Evolutionary conservation across 441 rosid species (phyloP), one percentile per base, ranked within the genome.

Genomic region (Syzygium malaccense): DNA sequence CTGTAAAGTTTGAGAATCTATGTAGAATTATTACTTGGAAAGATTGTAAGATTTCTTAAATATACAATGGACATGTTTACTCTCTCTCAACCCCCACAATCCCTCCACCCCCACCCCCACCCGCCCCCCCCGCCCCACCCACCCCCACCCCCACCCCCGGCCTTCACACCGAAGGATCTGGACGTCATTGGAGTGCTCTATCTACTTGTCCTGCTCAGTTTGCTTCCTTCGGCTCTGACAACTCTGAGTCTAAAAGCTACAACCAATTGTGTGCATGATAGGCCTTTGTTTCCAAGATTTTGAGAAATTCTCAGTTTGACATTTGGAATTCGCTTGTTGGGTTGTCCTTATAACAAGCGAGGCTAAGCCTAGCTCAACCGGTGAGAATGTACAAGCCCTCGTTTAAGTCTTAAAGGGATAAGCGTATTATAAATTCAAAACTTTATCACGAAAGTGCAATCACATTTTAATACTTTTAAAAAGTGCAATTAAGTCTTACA

Each of bases 1-100:
- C 83, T 75, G 83, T 75, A 75, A 75, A 75, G 83, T 75, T 75
- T 75, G 51, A 41, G 83, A 75, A 75, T 75, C 51, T 75, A 75
- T 75, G 83, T 75, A 75, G 83, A 75, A 37, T 12, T 75, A 13
- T 41, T 41, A 75, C 83, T 41, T 75, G 23, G 83, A 75, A 75
- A 41, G 83, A 75, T 75, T 75, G 83, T 41, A 75, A 75, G 51
- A 41, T 41, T 37, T 75, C 80, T 75, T 23, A 75, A 41, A 75
- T 37, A 3, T 75, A 75, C 51, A 41, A 37, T 75, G 83, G 28
- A 75, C 83, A 75, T 75, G 12, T 71, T 71, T 20, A 37, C 83
- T 71, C 51, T 37, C 14, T 68, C 1, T 71, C 80, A 8, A 6
- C 75, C 10, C 41, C 14, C 66, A 26, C 66, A 12, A 26, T 32